Percentiles rank a stretch among this genome's conserved stretches.
Conservation (phyloP, 2,329 filamentous ascomycete genomes). For the Hortaea werneckii region DNA sequence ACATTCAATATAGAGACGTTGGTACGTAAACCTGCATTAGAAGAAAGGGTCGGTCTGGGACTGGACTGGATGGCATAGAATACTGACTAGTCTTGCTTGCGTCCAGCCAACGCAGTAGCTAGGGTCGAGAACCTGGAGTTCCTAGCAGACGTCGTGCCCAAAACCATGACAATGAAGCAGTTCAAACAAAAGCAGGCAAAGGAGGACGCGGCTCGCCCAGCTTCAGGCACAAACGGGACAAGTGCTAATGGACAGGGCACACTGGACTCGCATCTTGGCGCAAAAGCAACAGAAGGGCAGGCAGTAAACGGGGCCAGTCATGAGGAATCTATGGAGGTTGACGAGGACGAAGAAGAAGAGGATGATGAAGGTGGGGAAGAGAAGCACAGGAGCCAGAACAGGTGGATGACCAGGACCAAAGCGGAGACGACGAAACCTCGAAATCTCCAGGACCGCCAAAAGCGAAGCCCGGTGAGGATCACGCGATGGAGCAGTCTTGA, state of each 20-base stretch:
- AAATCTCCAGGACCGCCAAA: background rate
- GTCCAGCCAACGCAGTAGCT: conserved; percentile 66
- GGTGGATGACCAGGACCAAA: no score
- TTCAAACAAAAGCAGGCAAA: conserved; percentile 50
- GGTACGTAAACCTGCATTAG: conserved; percentile 40
- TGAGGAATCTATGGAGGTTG: conserved; percentile 16
- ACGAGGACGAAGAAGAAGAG: conserved; percentile 5
- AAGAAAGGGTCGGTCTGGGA: background rate
- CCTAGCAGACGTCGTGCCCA: conserved; percentile 79
- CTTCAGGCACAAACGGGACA: background rate
- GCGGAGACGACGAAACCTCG: background rate
- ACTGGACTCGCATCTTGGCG: conserved; percentile 9
- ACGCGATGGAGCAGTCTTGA: background rate
- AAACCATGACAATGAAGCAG: conserved; percentile 70
- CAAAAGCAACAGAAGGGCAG: conserved; percentile 8
- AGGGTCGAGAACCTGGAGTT: conserved; percentile 93
- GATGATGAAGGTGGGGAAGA: background rate
- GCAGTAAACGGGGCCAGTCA: conserved; percentile 12
- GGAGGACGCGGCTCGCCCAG: conserved; percentile 10
- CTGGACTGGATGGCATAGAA: no score
- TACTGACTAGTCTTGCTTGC: background rate
- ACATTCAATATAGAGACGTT: conserved; percentile 92
- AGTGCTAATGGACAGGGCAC: conserved; percentile 10
- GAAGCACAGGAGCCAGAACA: background rate
- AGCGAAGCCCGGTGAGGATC: background rate